Conservation (phyloP, 108 stramenopile genomes). For the Poteriospumella lacustris region DNA sequence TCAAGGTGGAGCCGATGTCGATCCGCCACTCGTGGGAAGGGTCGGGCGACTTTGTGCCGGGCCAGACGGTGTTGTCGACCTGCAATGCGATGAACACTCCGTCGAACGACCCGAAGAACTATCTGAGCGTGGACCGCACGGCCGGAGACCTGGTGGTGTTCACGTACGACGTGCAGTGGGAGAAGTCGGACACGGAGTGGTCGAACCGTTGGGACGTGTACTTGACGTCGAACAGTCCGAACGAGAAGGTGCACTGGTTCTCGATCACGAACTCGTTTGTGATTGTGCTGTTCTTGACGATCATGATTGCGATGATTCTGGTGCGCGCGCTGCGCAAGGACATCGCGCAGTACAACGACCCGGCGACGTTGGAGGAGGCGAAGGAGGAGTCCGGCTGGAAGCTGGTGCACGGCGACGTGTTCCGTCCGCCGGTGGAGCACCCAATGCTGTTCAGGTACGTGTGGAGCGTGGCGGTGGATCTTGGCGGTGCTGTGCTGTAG, state of each 20-base stretch:
- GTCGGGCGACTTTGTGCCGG: constrained; percentile 8
- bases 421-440: constrained; percentile 67
- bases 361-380: constrained; percentile 64
- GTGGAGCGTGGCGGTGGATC: too few relatives aligned
- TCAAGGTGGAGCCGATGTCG: constrained; percentile 27
- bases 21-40: constrained; percentile 16
- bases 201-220: constrained; percentile 98
- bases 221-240: constrained; percentile 70
- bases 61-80: constrained; percentile 5
- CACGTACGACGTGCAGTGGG: constrained; percentile 92
- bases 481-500: too few relatives aligned
- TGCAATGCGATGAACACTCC: constrained; percentile 1
- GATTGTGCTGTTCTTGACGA: constrained; percentile 91
- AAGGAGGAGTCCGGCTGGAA: constrained; percentile 98
- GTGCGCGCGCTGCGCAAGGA: constrained; percentile 88
- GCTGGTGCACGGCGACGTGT: constrained; percentile 91
- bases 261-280: constrained; percentile 94
- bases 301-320: constrained; percentile 82
- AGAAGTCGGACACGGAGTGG: constrained; percentile 73
- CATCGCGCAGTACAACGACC: constrained; percentile 93
- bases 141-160: constrained; percentile 60
- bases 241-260: constrained; percentile 98
- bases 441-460: constrained; percentile 25
- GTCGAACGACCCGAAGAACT: constrained; percentile 54
- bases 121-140: constrained; percentile 34